A percentile compares a stretch with the other conserved stretches of the same genome.
These are phyloP conservation scores for Zasmidium angulare DNA, from an alignment of 2,329 filamentous ascomycete species.

Conservation along the genomic window DNA sequence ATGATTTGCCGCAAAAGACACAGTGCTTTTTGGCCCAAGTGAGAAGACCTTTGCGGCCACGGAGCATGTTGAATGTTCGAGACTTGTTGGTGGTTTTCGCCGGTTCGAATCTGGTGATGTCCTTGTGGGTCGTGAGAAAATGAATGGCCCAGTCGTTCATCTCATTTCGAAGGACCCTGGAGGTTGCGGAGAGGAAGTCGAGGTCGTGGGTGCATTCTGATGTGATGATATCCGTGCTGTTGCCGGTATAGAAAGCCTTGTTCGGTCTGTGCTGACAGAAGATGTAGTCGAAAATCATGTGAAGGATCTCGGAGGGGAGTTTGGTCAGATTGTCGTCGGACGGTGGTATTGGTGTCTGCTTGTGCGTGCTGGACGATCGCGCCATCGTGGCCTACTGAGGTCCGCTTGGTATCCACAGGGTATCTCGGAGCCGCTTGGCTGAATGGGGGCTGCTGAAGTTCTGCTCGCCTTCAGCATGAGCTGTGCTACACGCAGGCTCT, in stretches of 20 bases:
- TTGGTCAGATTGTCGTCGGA: conserved; percentile 1
- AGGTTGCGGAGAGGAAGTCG: conserved; percentile 25
- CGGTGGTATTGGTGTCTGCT: too few relatives aligned
- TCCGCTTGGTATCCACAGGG: too few relatives aligned
- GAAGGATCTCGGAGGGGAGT: conserved; percentile 26
- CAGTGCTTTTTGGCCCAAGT: conserved; percentile 28
- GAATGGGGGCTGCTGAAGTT: too few relatives aligned
- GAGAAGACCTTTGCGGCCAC: conserved; percentile 20
- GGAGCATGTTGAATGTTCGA: conserved; percentile 15
- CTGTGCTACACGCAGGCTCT: too few relatives aligned
- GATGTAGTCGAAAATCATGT: conserved; percentile 30
- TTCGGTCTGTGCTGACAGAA: conserved; percentile 28
- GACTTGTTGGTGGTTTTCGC: conserved; percentile 6
- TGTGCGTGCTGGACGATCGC: too few relatives aligned
- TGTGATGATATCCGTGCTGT: background rate
- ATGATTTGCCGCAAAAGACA: conserved; percentile 34
- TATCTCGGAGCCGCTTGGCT: too few relatives aligned
- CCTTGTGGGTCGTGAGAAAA: conserved; percentile 26
- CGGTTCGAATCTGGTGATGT: conserved; percentile 24
- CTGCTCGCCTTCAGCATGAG: too few relatives aligned
- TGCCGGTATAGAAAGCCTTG: conserved; percentile 8
- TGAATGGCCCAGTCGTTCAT: conserved; percentile 30
- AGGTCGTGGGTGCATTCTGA: conserved; percentile 17
- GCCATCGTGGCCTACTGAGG: too few relatives aligned
- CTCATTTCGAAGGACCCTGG: conserved; percentile 23